phyloP scores from a whole-genome alignment of 2,329 filamentous ascomycete species.

The Emergomyces orientalis region DNA sequence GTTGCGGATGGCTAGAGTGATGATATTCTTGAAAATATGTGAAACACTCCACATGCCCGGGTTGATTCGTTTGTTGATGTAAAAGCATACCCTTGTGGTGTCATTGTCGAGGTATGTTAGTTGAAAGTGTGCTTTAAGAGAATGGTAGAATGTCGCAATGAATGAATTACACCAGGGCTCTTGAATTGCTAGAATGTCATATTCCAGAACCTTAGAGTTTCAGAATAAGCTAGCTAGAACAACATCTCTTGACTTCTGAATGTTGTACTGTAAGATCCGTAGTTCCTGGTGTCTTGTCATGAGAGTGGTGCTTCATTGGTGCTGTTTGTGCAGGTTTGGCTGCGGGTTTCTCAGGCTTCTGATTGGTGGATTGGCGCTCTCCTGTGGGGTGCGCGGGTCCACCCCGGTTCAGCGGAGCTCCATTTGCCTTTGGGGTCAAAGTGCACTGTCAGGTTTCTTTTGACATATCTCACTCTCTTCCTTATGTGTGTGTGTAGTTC shows the following conservation, averaged over 20 bases:
- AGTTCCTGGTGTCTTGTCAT: constrained; percentile 9
- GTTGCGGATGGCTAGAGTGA: constrained; percentile 10
- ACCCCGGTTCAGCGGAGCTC: neutral
- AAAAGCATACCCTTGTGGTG: constrained; percentile 16
- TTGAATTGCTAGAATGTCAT: constrained; percentile 21
- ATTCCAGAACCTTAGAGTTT: constrained; percentile 14
- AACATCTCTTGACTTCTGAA: constrained; percentile 18
- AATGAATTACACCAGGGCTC: constrained; percentile 20
- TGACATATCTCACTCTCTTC: neutral
- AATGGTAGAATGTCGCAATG: constrained; percentile 19
- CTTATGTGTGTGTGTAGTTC: neutral
- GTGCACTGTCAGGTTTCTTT: neutral
- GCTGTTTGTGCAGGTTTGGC: neutral
- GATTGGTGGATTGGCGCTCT: neutral
- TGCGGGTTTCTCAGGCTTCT: neutral
- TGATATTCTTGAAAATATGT: constrained; percentile 15
- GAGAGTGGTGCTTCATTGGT: neutral
- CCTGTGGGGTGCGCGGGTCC: neutral
- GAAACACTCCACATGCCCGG: constrained; percentile 13
- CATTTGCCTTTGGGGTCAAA: neutral
- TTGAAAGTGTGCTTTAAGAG: constrained; percentile 15
- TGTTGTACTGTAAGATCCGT: constrained; percentile 22
- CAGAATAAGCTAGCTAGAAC: constrained; percentile 19
- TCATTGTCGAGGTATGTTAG: constrained; percentile 15
- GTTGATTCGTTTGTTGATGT: constrained; percentile 18